These are phyloP conservation scores for Phytopythium boreale DNA, from an alignment of 352 stramenopile species.

Conservation along the genomic window DNA sequence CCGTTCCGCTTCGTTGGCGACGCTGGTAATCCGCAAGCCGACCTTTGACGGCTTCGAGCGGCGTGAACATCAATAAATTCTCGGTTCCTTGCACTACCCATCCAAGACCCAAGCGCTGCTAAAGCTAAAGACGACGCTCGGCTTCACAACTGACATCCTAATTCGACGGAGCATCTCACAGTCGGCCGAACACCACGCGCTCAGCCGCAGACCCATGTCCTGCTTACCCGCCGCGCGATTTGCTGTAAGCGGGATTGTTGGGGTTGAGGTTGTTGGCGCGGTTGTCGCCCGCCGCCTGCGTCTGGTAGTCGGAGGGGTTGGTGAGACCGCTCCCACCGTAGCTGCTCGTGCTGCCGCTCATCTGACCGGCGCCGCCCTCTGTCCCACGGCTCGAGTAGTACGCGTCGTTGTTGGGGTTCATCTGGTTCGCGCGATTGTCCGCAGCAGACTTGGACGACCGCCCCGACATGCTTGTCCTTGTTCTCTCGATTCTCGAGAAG, in stretches of 20 bases:
- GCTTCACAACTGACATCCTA: not conserved
- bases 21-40: too few relatives aligned
- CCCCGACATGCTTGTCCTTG: not conserved
- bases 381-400: slow-evolving; percentile 17
- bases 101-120: too few relatives aligned
- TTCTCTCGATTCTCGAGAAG: too few relatives aligned
- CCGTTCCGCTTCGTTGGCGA: too few relatives aligned
- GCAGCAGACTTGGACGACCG: slow-evolving; percentile 17
- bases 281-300: slow-evolving; percentile 12
- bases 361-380: not conserved
- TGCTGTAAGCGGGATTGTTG: slow-evolving; percentile 13
- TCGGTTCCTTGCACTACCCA: too few relatives aligned
- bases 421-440: slow-evolving; percentile 33
- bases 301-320: not conserved
- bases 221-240: slow-evolving; percentile 3
- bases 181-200: not conserved
- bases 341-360: not conserved
- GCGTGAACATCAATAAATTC: too few relatives aligned
- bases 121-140: not conserved
- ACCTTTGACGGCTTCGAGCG: too few relatives aligned
- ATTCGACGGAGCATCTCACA: not conserved
- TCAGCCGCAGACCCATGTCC: not conserved
- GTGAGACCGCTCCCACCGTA: not conserved
- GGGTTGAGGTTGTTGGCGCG: slow-evolving; percentile 16
- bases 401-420: slow-evolving; percentile 38